Base-by-base conservation (phyloP, 1,284 basidiomycete species). In the Naganishia albida region DNA sequence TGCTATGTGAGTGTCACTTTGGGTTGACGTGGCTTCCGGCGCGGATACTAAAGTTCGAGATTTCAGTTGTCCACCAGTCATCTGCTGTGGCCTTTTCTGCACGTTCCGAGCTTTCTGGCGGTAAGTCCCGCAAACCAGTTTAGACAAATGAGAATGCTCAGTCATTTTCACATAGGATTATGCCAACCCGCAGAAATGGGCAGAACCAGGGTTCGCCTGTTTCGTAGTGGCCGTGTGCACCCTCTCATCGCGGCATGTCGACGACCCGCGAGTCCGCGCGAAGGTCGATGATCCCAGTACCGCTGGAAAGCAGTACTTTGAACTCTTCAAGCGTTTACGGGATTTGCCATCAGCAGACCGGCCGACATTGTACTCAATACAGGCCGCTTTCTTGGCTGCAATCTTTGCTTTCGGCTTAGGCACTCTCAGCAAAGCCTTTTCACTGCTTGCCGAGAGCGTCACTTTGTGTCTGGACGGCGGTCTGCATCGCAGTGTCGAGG, bases 201-300 rank as follows among this genome's bases (percentile, higher is more conserved):
- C 88, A 43, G 91, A 93, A 77, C 90, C 91, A 20, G 91, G 91
- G 7, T 94, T 94, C 72, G 90, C 89, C 25, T 86, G 90, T 23
- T 93, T 93, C 75, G 90, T 93, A 67, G 90, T 93, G 15, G 85
- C 91, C 1, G 83, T 93, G 39, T 94, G 91, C 75, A 93, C 90
- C 69, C 83, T 94, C 2, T 88, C 91, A 0, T 93, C 90, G 1
- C 84, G 91, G 43, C 91, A 94, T 74, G 88, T 92, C 67, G 91
- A 94, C 74, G 91, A 93, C 77, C 87, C 88, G 6, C 86, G 91
- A 51, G 90, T 92, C 23, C 86, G 91, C 39, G 85, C 89, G 7
- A 86, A 90, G 73, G 86, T 90, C 1, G 82, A 81, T 63, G 89
- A 93, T 71, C 87, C 89, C 1, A 86, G 88, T 23, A 89, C 89